phyloP scores from a whole-genome alignment of 495 filamentous ascomycete species.

The Penicillium goetzii region DNA sequence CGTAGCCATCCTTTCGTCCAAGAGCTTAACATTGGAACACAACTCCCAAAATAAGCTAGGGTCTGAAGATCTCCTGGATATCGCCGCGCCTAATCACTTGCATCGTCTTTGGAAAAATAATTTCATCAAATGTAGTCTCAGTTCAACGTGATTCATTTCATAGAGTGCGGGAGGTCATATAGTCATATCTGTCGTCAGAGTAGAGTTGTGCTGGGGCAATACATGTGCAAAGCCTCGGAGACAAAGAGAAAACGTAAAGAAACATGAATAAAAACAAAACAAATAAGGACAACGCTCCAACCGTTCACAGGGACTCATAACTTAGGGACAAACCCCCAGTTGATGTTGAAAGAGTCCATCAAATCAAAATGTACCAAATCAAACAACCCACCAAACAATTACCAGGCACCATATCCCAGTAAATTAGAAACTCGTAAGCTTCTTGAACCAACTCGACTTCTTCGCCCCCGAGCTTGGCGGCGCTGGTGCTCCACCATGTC shows the following conservation, averaged over 20 bases:
- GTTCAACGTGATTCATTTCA: constrained; percentile 4
- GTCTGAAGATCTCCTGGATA: no score
- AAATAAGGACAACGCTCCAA: constrained; percentile 13
- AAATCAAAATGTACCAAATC: background rate
- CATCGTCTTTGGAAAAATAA: background rate
- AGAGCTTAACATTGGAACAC: no score
- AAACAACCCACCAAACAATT: background rate
- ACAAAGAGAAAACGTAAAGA: background rate
- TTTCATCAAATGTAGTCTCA: background rate
- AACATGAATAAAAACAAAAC: background rate
- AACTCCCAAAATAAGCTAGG: no score
- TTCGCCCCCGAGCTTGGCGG: constrained; percentile 40
- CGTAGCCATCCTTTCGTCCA: background rate
- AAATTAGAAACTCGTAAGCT: constrained; percentile 43
- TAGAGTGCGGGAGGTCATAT: constrained; percentile 17
- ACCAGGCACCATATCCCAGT: background rate
- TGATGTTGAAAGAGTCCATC: background rate
- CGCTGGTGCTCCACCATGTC: constrained; percentile 28
- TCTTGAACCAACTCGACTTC: constrained; percentile 54
- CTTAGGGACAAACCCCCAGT: background rate
- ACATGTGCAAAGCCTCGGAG: background rate
- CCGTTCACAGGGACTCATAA: constrained; percentile 10
- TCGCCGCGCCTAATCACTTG: no score
- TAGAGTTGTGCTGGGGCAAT: background rate
- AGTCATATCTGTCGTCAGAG: constrained; percentile 30